Evolutionary conservation across 2,329 filamentous ascomycete species (phyloP).

Genomic region (Didymellaceae sp.): DNA sequence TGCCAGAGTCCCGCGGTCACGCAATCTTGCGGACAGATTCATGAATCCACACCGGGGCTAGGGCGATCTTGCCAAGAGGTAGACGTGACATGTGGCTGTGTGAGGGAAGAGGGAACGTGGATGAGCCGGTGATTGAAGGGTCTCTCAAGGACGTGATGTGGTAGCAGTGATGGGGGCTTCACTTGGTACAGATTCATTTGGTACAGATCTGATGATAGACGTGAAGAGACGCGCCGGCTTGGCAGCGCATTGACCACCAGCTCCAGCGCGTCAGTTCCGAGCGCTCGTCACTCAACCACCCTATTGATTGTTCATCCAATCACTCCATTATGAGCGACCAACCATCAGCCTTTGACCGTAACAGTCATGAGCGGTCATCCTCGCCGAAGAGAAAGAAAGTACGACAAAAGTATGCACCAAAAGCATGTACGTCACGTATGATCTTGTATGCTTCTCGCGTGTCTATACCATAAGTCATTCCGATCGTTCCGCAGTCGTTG

Average conservation of each 20-base stretch:
- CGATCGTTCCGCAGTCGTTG: constrained; percentile 29
- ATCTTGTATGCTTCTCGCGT: not conserved
- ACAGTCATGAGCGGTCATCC: constrained; percentile 32
- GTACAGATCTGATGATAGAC: too few relatives aligned
- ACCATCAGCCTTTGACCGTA: constrained; percentile 20
- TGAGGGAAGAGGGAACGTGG: too few relatives aligned
- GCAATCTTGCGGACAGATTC: too few relatives aligned
- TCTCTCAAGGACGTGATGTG: too few relatives aligned
- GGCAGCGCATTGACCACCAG: constrained; percentile 7
- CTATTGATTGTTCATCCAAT: constrained; percentile 15
- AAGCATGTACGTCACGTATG: constrained; percentile 40
- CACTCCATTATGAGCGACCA: constrained; percentile 36
- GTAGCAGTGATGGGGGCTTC: too few relatives aligned
- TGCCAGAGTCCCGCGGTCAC: too few relatives aligned
- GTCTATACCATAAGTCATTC: constrained; percentile 12
- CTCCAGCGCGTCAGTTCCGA: constrained; percentile 14
- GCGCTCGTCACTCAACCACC: not conserved
- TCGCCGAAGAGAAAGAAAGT: constrained; percentile 47
- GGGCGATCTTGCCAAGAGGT: too few relatives aligned
- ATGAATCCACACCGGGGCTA: too few relatives aligned
- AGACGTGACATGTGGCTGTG: too few relatives aligned
- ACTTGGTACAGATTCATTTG: too few relatives aligned
- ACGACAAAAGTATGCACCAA: constrained; percentile 45
- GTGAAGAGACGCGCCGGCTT: constrained; percentile 1
- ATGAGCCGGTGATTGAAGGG: too few relatives aligned